Evolutionary conservation across 2,329 filamentous ascomycete species (phyloP).

Genomic region (Pleomassaria siparia): DNA sequence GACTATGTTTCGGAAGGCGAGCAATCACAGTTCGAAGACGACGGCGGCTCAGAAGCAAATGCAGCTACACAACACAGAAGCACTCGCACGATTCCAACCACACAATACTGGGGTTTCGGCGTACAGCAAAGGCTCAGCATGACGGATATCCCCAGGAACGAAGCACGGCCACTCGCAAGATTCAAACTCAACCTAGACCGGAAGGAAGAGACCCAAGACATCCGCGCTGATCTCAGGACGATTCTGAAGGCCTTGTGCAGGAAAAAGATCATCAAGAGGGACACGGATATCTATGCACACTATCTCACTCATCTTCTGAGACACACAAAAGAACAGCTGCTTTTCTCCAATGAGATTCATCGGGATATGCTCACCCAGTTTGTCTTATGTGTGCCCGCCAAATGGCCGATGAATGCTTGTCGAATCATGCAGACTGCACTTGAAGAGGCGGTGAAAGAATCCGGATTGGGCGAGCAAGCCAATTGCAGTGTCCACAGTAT

Average conservation of each 20-base stretch:
- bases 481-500: conserved; percentile 9
- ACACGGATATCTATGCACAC: conserved; percentile 11
- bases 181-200: conserved; percentile 15
- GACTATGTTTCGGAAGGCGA: neutral
- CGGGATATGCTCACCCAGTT: conserved; percentile 11
- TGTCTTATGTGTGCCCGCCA: conserved; percentile 21
- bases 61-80: neutral
- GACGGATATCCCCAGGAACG: conserved; percentile 9
- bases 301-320: conserved; percentile 15
- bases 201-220: conserved; percentile 6
- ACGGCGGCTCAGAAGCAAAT: neutral
- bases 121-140: conserved; percentile 13
- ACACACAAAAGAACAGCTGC: conserved; percentile 11
- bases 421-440: conserved; percentile 19
- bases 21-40: neutral
- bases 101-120: conserved; percentile 17
- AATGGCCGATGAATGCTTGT: conserved; percentile 17
- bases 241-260: too few species aligned
- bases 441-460: conserved; percentile 12
- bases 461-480: conserved; percentile 9
- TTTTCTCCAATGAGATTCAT: conserved; percentile 3
- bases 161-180: conserved; percentile 8
- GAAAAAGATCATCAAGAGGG: conserved; percentile 8
- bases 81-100: neutral
- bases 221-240: conserved; percentile 1